Base-by-base conservation (phyloP, 805 yeast species). In the Sporopachydermia lactativora region DNA sequence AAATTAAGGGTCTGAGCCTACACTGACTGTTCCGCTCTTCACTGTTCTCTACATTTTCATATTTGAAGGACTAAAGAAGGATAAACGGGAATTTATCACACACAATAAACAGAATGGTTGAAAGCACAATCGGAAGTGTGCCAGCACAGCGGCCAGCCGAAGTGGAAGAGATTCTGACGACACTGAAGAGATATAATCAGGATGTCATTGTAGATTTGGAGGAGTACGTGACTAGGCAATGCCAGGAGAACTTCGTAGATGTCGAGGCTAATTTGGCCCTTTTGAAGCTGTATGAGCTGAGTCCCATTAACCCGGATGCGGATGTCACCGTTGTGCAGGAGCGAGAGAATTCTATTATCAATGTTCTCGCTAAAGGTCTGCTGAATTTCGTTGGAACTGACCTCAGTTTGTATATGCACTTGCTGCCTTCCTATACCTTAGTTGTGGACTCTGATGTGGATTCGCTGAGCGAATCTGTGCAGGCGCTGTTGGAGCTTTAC, bases 241-340 rank as follows among this genome's bases (percentile, higher is more conserved):
- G 66, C 47, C 42, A 48, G 13, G 52, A 53, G 15, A 56, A 54
- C 18, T 66, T 54, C 48, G 54, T 55, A 41, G 70, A 65, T 47
- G 51, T 65, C 37, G 58, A 53, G 45, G 66, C 73, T 44, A 68
- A 66, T 49, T 48, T 68, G 50, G 73, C 73, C 1, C 55, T 68
- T 16, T 53, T 68, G 45, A 68, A 68, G 43, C 55, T 69, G 39
- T 68, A 60, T 40, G 62, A 58, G 43, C 48, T 60, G 17, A 54
- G 58, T 38, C 40, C 39, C 24, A 39, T 41, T 13, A 45, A 61
- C 43, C 61, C 57, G 46, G 55, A 58, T 44, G 48, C 52, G 15
- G 62, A 62, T 17, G 61, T 58, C 18, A 47, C 56, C 17, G 43
- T 46, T 19, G 50, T 59, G 8, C 47, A 52, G 17, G 62, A 60